Conservation (phyloP, 2,329 filamentous ascomycete genomes). For the Fusarium setosum region DNA sequence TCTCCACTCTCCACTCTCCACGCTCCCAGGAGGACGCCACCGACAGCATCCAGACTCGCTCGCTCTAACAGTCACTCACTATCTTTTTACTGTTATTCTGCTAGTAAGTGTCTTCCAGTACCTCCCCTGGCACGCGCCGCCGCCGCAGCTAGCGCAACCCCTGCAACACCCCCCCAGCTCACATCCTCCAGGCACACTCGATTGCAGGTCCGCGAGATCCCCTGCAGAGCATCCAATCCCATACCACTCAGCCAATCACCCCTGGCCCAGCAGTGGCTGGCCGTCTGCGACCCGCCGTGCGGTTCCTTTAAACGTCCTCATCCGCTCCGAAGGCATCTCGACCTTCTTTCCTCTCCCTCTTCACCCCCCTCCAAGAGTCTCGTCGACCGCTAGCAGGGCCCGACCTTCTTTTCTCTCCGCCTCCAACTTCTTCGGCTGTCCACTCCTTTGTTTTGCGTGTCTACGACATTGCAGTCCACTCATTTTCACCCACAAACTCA, state of each 20-base stretch:
- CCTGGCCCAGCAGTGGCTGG: conserved; percentile 33
- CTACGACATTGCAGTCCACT: conserved; percentile 48
- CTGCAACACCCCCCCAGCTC: conserved; percentile 23
- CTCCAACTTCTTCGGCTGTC: conserved; percentile 24
- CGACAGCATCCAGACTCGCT: conserved; percentile 1
- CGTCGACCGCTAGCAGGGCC: conserved; percentile 42
- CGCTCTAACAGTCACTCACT: conserved; percentile 15
- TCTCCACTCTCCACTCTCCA: conserved; percentile 1
- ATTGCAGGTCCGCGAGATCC: conserved; percentile 35
- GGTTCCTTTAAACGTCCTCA: conserved; percentile 46
- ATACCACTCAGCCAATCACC: conserved; percentile 37
- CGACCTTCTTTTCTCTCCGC: conserved; percentile 28
- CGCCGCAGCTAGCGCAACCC: conserved; percentile 4
- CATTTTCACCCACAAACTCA: conserved; percentile 40
- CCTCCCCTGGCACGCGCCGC: conserved; percentile 6
- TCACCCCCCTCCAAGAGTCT: conserved; percentile 43
- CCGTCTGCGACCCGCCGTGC: conserved; percentile 35
- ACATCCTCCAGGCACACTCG: conserved; percentile 20
- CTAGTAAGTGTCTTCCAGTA: conserved; percentile 3
- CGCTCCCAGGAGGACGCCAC: conserved; percentile 1
- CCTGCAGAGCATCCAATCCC: conserved; percentile 37
- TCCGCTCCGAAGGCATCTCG: conserved; percentile 37
- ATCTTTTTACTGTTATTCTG: conserved; percentile 12
- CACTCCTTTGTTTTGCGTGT: conserved; percentile 47
- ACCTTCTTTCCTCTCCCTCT: conserved; percentile 34